Conservation (phyloP, 176 grass and related monocot genomes). For the Elaeis guineensis region DNA sequence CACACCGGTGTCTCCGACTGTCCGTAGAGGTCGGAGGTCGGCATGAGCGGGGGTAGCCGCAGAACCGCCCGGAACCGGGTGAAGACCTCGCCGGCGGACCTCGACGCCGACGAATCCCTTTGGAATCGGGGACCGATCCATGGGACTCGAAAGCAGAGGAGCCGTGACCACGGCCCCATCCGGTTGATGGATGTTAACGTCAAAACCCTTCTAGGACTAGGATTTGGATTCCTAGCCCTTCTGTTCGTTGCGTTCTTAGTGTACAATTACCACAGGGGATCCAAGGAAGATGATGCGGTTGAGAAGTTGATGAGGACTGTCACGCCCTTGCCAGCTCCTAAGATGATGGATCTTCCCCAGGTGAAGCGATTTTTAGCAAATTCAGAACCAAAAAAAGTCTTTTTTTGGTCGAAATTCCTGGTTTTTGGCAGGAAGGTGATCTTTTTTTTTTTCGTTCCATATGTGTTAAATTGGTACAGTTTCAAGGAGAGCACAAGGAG, state of each 20-base stretch:
- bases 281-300: constrained; percentile 23
- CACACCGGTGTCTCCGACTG: no score
- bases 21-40: neutral
- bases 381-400: neutral
- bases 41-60: constrained; percentile 19
- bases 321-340: constrained; percentile 59
- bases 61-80: constrained; percentile 28
- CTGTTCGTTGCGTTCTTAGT: constrained; percentile 19
- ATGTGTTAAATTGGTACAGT: constrained; percentile 46
- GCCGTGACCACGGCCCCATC: constrained; percentile 41
- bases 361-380: constrained; percentile 18
- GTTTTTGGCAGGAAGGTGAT: constrained; percentile 16
- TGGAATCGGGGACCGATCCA: constrained; percentile 17
- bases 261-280: constrained; percentile 27
- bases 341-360: constrained; percentile 93
- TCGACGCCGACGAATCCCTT: constrained; percentile 14
- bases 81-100: constrained; percentile 6
- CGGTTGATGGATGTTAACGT: constrained; percentile 44
- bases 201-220: constrained; percentile 32
- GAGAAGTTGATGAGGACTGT: constrained; percentile 51
- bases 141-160: constrained; percentile 10
- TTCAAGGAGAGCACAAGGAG: constrained; percentile 79
- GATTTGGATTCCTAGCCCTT: constrained; percentile 19
- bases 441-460: constrained; percentile 11
- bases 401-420: constrained; percentile 3